Evolutionary conservation across 2,329 filamentous ascomycete species (phyloP).

Genomic region (Talaromyces rugulosus): DNA sequence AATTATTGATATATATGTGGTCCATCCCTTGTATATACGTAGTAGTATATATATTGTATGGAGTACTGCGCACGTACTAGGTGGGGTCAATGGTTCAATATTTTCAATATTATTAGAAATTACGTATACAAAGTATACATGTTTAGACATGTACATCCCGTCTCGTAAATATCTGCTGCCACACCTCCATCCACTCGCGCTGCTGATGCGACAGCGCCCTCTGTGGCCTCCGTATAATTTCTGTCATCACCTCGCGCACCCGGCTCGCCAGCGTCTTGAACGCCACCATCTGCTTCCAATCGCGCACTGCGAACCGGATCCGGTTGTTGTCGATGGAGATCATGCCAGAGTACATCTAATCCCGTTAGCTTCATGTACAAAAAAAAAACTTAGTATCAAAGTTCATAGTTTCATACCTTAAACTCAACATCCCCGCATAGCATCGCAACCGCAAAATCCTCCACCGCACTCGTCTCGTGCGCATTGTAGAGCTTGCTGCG

Average conservation of each 20-base stretch:
- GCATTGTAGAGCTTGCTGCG: conserved; percentile 77
- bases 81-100: too few species aligned
- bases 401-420: conserved; percentile 53
- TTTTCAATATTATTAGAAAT: too few species aligned
- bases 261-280: conserved; percentile 73
- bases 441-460: conserved; percentile 77
- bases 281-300: conserved; percentile 90
- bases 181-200: conserved; percentile 69
- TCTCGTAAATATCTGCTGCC: conserved; percentile 62
- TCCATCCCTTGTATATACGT: not conserved
- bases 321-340: conserved; percentile 84
- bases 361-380: not conserved
- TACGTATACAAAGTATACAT: too few species aligned
- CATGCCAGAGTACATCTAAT: conserved; percentile 77
- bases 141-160: not conserved
- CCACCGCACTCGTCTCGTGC: conserved; percentile 76
- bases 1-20: not conserved
- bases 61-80: not conserved
- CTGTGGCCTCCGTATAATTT: conserved; percentile 54
- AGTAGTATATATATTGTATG: not conserved
- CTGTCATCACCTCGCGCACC: conserved; percentile 69
- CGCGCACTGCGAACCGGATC: conserved; percentile 72
- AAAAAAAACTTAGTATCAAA: not conserved
- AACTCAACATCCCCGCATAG: conserved; percentile 86
- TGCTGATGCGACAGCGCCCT: conserved; percentile 55